phyloP scores from a whole-genome alignment of 1,284 basidiomycete species.

The Irpex rosettiformis region DNA sequence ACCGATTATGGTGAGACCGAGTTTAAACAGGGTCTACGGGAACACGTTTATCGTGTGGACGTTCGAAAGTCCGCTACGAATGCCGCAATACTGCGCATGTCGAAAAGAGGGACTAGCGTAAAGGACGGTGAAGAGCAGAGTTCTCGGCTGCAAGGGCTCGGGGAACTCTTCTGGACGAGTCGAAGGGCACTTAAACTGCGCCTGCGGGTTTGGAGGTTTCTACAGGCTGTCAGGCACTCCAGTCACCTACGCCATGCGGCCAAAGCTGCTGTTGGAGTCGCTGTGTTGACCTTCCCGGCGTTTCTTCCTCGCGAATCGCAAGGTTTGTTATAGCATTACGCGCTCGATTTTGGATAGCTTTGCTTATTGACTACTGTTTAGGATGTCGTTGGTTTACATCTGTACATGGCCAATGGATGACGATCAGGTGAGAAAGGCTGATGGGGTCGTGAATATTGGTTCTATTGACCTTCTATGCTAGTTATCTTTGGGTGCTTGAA shows the following conservation, averaged over 20 bases:
- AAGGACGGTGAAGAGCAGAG: constrained; percentile 6
- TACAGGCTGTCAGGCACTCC: constrained; percentile 35
- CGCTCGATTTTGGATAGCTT: no score
- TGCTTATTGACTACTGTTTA: no score
- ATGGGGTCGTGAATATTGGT: not conserved
- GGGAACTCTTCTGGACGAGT: constrained; percentile 30
- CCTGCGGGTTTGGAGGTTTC: constrained; percentile 31
- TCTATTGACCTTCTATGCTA: constrained; percentile 2
- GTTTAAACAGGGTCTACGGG: constrained; percentile 18
- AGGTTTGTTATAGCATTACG: no score
- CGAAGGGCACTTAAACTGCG: constrained; percentile 30
- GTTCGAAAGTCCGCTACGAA: constrained; percentile 11
- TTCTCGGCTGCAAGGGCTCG: constrained; percentile 16
- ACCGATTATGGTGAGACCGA: constrained; percentile 8
- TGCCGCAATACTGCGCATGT: constrained; percentile 8
- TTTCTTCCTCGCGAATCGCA: constrained; percentile 36
- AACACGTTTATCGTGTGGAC: constrained; percentile 17
- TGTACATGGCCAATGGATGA: constrained; percentile 46
- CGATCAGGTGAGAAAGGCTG: constrained; percentile 31
- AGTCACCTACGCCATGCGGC: constrained; percentile 42
- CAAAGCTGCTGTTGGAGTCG: constrained; percentile 45
- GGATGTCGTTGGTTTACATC: constrained; percentile 36
- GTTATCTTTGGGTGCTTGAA: constrained; percentile 49
- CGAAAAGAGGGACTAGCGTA: not conserved
- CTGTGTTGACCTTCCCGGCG: constrained; percentile 40